phyloP scores from a whole-genome alignment of 2,329 filamentous ascomycete species.

The Myriosclerotinia scirpicola region DNA sequence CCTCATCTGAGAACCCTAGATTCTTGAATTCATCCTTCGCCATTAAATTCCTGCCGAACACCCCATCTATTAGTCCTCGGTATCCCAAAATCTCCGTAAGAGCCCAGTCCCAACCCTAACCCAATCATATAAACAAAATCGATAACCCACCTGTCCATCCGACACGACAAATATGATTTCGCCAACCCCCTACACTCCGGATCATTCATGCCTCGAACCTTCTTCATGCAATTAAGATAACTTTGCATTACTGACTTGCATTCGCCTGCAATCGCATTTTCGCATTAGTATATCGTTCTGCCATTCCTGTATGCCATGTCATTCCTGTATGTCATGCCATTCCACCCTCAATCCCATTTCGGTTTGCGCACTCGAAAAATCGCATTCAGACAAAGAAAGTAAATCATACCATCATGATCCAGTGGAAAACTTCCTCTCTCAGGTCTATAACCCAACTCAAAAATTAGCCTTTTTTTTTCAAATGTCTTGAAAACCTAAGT shows the following conservation, averaged over 20 bases:
- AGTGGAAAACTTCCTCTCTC: constrained; percentile 95
- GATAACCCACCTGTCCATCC: constrained; percentile 81
- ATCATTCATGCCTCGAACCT: constrained; percentile 79
- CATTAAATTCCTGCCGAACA: constrained; percentile 78
- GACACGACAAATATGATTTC: constrained; percentile 84
- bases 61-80: not conserved
- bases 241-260: constrained; percentile 85
- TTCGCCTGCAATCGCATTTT: constrained; percentile 60
- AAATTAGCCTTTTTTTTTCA: not conserved
- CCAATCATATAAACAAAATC: not conserved
- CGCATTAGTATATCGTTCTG: constrained; percentile 24
- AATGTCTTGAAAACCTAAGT: constrained; percentile 1
- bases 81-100: constrained; percentile 13
- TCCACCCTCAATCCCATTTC: not conserved
- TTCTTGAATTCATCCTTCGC: constrained; percentile 94
- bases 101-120: not conserved
- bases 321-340: too few relatives aligned
- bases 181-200: constrained; percentile 80
- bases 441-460: constrained; percentile 55
- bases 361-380: not conserved
- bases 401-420: constrained; percentile 74
- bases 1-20: constrained; percentile 65
- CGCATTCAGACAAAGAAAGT: not conserved
- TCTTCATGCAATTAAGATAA: constrained; percentile 87
- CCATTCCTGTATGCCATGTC: too few relatives aligned